A percentile compares a stretch with the other conserved stretches of the same genome.
Conservation (phyloP, 345 rosid genomes). For the Stellera chamaejasme region DNA sequence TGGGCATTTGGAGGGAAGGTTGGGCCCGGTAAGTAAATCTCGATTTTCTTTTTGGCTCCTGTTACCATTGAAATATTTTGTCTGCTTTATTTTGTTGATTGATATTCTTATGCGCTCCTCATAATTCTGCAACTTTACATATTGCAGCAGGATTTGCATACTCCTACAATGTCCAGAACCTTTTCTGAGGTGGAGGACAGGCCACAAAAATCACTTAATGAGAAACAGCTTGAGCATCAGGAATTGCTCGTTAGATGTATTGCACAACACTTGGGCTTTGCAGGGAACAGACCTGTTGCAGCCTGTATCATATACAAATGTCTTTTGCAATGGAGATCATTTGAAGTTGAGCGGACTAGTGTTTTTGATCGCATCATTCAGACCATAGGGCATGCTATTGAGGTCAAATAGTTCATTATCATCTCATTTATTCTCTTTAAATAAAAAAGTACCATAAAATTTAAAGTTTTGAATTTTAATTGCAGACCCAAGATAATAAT, state of each 20-base stretch:
- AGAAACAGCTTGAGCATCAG: constrained; percentile 94
- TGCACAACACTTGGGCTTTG: constrained; percentile 79
- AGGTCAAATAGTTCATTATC: constrained; percentile 36
- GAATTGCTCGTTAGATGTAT: constrained; percentile 91
- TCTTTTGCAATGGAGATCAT: constrained; percentile 92
- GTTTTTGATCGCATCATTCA: constrained; percentile 91
- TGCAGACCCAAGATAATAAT: constrained; percentile 85
- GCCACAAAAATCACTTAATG: constrained; percentile 85
- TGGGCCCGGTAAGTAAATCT: constrained; percentile 36
- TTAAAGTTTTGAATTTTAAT: constrained; percentile 12
- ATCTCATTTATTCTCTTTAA: background rate
- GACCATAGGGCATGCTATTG: constrained; percentile 86
- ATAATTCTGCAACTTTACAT: constrained; percentile 5
- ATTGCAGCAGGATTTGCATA: constrained; percentile 63
- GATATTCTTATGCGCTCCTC: no score
- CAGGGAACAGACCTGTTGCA: constrained; percentile 72
- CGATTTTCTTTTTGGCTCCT: background rate
- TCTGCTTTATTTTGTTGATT: no score
- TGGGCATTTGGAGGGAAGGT: constrained; percentile 59
- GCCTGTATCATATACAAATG: constrained; percentile 95
- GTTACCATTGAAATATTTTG: background rate
- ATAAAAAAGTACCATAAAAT: constrained; percentile 12
- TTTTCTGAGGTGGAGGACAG: constrained; percentile 59
- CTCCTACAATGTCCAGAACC: constrained; percentile 63
- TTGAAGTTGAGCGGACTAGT: constrained; percentile 90